Percentiles rank a stretch among this genome's conserved stretches.
These are phyloP conservation scores for Ambrosia artemisiifolia DNA, from an alignment of 129 eudicot species.

Conservation along the genomic window DNA sequence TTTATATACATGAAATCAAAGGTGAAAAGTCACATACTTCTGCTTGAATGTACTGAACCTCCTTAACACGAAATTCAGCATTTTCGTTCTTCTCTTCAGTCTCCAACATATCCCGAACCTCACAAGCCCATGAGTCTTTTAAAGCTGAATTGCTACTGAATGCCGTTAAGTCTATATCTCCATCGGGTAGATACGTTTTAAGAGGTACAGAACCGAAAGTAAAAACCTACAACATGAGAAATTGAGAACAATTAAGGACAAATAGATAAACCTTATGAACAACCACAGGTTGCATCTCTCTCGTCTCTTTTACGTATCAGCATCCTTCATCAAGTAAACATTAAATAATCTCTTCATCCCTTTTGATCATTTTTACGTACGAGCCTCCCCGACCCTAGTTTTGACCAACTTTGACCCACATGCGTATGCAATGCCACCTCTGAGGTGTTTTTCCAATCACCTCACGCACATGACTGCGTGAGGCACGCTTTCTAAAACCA, in stretches of 20 bases:
- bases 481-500: too few species aligned
- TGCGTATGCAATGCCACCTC: too few species aligned
- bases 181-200: slow-evolving; percentile 92
- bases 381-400: too few species aligned
- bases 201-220: slow-evolving; percentile 91
- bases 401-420: too few species aligned
- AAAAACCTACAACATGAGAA: slow-evolving; percentile 49
- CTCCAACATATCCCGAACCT: slow-evolving; percentile 74
- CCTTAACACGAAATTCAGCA: slow-evolving; percentile 91
- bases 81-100: slow-evolving; percentile 78
- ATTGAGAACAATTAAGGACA: not conserved
- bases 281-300: too few species aligned
- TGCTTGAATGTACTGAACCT: slow-evolving; percentile 90
- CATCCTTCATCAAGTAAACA: too few species aligned
- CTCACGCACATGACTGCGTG: too few species aligned
- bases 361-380: too few species aligned
- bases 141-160: slow-evolving; percentile 52
- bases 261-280: not conserved
- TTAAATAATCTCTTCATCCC: too few species aligned
- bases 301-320: too few species aligned
- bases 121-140: slow-evolving; percentile 76
- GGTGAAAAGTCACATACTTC: slow-evolving; percentile 46
- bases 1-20: not conserved
- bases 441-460: too few species aligned
- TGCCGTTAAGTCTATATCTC: slow-evolving; percentile 80